Evolutionary conservation across 1,284 basidiomycete species (phyloP).

Genomic region (Cutaneotrichosporon dermatis): DNA sequence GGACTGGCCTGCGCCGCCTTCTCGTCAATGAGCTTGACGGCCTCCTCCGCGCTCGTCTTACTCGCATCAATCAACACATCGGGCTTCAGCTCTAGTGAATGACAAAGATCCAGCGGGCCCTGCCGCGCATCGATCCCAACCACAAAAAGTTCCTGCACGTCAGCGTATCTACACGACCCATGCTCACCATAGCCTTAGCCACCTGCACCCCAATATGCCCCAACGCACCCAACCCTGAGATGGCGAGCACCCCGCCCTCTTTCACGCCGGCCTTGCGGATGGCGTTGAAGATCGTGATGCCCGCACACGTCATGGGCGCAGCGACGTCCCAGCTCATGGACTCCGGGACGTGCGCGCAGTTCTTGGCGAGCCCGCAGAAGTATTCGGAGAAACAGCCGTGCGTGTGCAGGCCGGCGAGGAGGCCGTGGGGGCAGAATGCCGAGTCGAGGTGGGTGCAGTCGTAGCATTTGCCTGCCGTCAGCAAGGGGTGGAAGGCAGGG

Average conservation of each 20-base stretch:
- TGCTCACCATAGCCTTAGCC: conserved; percentile 29
- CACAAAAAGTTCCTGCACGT: not conserved
- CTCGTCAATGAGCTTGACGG: not conserved
- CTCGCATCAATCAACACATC: conserved; percentile 3
- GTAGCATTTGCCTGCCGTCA: conserved; percentile 16
- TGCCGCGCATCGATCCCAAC: conserved; percentile 2
- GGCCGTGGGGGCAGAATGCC: conserved; percentile 23
- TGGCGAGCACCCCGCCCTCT: conserved; percentile 23
- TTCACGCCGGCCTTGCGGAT: conserved; percentile 21
- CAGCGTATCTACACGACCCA: not conserved
- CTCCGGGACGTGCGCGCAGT: conserved; percentile 20
- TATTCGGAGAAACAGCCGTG: conserved; percentile 33
- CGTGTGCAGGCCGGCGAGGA: conserved; percentile 21
- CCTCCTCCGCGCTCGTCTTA: not conserved
- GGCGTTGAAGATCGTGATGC: conserved; percentile 28
- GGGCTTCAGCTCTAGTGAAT: not conserved
- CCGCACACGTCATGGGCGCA: conserved; percentile 32
- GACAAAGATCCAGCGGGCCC: not conserved
- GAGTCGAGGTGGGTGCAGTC: conserved; percentile 22
- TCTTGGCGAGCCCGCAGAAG: conserved; percentile 20
- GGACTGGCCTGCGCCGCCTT: not conserved
- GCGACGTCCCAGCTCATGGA: conserved; percentile 27
- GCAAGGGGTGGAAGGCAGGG: no score
- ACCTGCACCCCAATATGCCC: conserved; percentile 31
- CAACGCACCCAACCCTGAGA: conserved; percentile 19